Percentiles rank a stretch among this genome's conserved stretches.
These are phyloP conservation scores for Cicer arietinum DNA, from an alignment of 306 rosid species.

Conservation along the genomic window DNA sequence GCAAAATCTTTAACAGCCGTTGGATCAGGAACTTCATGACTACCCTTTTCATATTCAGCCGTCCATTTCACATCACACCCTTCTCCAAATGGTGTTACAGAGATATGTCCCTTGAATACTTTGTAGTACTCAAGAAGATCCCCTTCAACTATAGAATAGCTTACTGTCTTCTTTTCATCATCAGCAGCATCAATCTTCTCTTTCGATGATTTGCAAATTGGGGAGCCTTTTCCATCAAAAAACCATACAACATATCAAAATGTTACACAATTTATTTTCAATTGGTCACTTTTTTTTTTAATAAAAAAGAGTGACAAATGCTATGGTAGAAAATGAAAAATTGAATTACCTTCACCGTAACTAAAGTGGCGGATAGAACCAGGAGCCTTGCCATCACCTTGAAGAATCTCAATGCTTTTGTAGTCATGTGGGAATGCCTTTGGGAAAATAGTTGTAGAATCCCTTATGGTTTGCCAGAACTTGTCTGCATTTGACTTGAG, in stretches of 20 bases:
- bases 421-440: conserved; percentile 70
- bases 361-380: conserved; percentile 72
- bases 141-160: conserved; percentile 67
- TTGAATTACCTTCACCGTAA: conserved; percentile 63
- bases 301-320: too few species aligned
- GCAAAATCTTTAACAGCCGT: conserved; percentile 70
- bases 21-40: conserved; percentile 67
- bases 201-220: conserved; percentile 59
- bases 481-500: conserved; percentile 46
- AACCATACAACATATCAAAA: background rate
- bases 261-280: background rate
- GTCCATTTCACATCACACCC: conserved; percentile 77
- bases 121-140: conserved; percentile 81
- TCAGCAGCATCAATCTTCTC: conserved; percentile 69
- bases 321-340: too few species aligned
- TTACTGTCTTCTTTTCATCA: conserved; percentile 57
- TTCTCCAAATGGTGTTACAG: conserved; percentile 54
- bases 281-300: background rate
- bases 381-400: conserved; percentile 76
- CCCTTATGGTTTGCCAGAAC: conserved; percentile 42
- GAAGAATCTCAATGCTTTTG: conserved; percentile 75
- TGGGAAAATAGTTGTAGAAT: conserved; percentile 44
- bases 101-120: conserved; percentile 58
- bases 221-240: conserved; percentile 55
- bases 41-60: conserved; percentile 65